These are phyloP conservation scores for Yamadazyma scolyti DNA, from an alignment of 805 yeast species.

Conservation along the genomic window DNA sequence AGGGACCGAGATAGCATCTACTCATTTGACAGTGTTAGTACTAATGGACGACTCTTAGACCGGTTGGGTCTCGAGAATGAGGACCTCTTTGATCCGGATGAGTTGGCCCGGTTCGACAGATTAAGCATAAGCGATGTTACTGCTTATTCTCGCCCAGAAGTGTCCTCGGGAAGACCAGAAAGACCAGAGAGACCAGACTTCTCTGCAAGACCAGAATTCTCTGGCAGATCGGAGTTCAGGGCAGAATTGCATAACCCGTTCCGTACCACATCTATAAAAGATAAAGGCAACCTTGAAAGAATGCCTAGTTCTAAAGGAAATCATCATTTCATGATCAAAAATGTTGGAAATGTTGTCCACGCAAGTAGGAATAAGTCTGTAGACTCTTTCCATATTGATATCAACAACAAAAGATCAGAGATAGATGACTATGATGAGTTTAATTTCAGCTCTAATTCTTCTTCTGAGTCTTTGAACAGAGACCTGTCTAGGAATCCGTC, in stretches of 20 bases:
- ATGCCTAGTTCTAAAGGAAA: constrained; percentile 1
- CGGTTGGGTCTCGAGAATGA: constrained; percentile 27
- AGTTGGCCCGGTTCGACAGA: constrained; percentile 6
- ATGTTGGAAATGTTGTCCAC: constrained; percentile 16
- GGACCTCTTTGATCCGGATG: constrained; percentile 16
- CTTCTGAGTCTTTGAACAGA: constrained; percentile 13
- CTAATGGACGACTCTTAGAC: constrained; percentile 40
- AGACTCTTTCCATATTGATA: constrained; percentile 15
- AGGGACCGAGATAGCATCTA: constrained; percentile 35
- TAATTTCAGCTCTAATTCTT: constrained; percentile 13
- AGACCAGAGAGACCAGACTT: constrained; percentile 1
- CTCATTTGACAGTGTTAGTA: constrained; percentile 42
- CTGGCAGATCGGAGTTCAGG: no score
- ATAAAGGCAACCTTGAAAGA: no score
- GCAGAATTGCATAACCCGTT: no score
- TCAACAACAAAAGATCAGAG: not conserved
- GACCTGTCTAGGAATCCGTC: not conserved
- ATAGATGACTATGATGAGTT: constrained; percentile 14
- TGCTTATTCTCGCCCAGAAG: no score
- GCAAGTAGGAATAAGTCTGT: constrained; percentile 20
- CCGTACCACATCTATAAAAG: no score
- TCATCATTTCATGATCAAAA: constrained; percentile 9
- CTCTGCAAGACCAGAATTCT: not conserved
- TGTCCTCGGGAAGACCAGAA: not conserved
- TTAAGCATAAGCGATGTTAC: constrained; percentile 6